Percentiles rank a stretch among this genome's conserved stretches.
These are phyloP conservation scores for Anthracocystis walkeri DNA, from an alignment of 1,284 basidiomycete species.

Conservation along the genomic window DNA sequence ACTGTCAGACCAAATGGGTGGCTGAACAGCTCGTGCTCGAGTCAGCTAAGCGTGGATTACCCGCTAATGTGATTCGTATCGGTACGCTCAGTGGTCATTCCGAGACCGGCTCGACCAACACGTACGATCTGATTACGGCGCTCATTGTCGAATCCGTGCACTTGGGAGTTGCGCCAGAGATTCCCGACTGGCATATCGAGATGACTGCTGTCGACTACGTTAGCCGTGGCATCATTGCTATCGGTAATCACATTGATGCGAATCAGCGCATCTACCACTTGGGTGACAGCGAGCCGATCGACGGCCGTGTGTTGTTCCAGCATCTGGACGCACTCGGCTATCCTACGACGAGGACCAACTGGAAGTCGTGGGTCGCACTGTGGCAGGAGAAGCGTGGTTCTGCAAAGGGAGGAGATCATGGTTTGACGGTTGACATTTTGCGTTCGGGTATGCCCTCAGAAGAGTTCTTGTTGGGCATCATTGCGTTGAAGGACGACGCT, in stretches of 20 bases:
- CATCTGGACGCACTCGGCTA: constrained; percentile 62
- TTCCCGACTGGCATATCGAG: constrained; percentile 64
- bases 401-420: constrained; percentile 49
- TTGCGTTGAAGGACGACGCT: constrained; percentile 64
- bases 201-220: constrained; percentile 69
- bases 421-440: constrained; percentile 64
- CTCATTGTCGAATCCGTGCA: constrained; percentile 67
- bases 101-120: constrained; percentile 65
- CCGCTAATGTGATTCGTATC: constrained; percentile 67
- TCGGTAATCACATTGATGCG: constrained; percentile 55
- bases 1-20: constrained; percentile 70
- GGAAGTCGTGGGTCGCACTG: constrained; percentile 64
- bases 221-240: constrained; percentile 62
- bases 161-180: constrained; percentile 63
- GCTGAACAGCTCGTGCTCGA: constrained; percentile 68
- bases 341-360: constrained; percentile 51
- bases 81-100: constrained; percentile 69
- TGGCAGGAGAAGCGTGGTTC: constrained; percentile 62
- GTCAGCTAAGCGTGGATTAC: constrained; percentile 63
- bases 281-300: constrained; percentile 63
- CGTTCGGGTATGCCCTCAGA: constrained; percentile 64
- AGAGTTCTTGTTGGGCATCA: constrained; percentile 57
- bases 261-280: constrained; percentile 64
- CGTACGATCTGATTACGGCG: constrained; percentile 66
- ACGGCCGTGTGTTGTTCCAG: constrained; percentile 58